phyloP scores from a whole-genome alignment of 805 yeast genomes.

The Yarrowia sp. region DNA sequence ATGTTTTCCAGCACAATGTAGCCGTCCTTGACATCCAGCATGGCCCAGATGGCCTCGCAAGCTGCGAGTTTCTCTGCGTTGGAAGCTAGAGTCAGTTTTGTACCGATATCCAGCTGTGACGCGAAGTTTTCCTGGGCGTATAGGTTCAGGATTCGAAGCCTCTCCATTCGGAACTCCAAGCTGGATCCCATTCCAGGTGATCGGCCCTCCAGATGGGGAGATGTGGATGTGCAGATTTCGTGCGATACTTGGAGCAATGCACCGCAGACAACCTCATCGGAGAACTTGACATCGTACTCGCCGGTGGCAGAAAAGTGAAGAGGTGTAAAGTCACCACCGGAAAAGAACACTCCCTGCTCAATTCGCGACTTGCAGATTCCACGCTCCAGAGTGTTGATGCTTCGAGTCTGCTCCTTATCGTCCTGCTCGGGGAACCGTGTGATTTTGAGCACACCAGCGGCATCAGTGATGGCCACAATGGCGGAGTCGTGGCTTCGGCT shows the following conservation, averaged over 20 bases:
- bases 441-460: constrained; percentile 60
- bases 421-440: constrained; percentile 44
- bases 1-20: not conserved
- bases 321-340: constrained; percentile 36
- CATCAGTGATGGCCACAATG: constrained; percentile 48
- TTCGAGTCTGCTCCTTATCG: constrained; percentile 26
- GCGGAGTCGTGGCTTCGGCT: constrained; percentile 43
- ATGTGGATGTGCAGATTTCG: constrained; percentile 56
- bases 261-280: constrained; percentile 44
- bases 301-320: constrained; percentile 52
- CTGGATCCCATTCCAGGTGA: constrained; percentile 51
- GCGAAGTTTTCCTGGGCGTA: constrained; percentile 41
- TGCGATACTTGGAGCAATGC: constrained; percentile 51
- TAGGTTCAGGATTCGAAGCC: constrained; percentile 42
- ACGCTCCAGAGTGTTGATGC: constrained; percentile 28
- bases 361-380: constrained; percentile 64
- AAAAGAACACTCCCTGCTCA: constrained; percentile 77
- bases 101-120: constrained; percentile 25
- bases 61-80: constrained; percentile 26
- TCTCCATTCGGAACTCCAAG: constrained; percentile 47
- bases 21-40: not conserved
- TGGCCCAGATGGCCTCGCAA: constrained; percentile 16
- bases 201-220: constrained; percentile 54
- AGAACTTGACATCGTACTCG: constrained; percentile 44
- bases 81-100: constrained; percentile 25